phyloP scores from a whole-genome alignment of 2,329 filamentous ascomycete genomes.

The Hymenoscyphus fraxineus region DNA sequence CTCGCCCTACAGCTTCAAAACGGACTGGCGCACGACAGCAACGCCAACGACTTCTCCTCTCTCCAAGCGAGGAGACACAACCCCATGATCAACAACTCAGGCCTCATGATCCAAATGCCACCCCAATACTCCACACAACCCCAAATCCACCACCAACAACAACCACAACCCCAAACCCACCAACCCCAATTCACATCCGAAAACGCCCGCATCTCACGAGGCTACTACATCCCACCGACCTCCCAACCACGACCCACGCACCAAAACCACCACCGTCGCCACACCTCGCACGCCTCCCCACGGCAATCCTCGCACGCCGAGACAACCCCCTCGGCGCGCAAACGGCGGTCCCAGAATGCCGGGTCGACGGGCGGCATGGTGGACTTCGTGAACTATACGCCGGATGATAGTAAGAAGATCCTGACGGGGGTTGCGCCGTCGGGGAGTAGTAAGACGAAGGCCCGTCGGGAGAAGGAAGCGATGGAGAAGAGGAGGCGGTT shows the following conservation, averaged over 20 bases:
- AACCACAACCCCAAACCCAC: slow-evolving; percentile 10
- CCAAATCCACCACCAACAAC: not conserved
- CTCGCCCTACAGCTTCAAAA: slow-evolving; percentile 33
- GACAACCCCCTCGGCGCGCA: slow-evolving; percentile 11
- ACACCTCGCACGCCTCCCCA: slow-evolving; percentile 18
- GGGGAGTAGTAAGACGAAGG: slow-evolving; percentile 90
- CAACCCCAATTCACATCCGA: slow-evolving; percentile 17
- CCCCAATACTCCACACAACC: not conserved
- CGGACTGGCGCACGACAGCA: slow-evolving; percentile 23
- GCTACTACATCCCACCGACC: not conserved
- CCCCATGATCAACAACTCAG: slow-evolving; percentile 20
- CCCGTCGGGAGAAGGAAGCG: slow-evolving; percentile 84
- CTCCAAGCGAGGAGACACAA: not conserved
- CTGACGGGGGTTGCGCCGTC: slow-evolving; percentile 88
- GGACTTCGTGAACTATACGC: slow-evolving; percentile 88
- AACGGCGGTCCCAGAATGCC: slow-evolving; percentile 14
- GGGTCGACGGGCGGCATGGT: slow-evolving; percentile 34
- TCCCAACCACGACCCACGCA: not conserved
- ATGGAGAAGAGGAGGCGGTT: slow-evolving; percentile 68
- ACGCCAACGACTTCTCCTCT: slow-evolving; percentile 20
- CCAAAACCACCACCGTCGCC: slow-evolving; percentile 1
- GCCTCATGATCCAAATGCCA: slow-evolving; percentile 34
- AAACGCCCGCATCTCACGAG: not conserved
- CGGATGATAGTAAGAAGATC: slow-evolving; percentile 71
- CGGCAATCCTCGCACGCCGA: slow-evolving; percentile 14